phyloP scores from a whole-genome alignment of 352 stramenopile genomes.

The Pythium rhizo-oryzae region DNA sequence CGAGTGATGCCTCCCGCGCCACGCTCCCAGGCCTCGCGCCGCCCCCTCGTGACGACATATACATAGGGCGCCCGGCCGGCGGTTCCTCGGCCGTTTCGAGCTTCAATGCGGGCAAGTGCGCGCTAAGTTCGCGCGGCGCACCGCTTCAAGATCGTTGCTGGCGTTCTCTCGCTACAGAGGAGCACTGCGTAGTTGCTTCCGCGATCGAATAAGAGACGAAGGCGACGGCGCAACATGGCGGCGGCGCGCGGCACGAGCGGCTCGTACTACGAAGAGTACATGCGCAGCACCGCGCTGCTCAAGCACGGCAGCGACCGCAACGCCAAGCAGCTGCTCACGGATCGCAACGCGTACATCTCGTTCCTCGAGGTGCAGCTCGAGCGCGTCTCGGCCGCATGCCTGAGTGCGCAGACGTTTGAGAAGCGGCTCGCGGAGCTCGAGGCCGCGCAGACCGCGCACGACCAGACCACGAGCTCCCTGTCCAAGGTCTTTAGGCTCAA shows the following conservation, averaged over 20 bases:
- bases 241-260: conserved; percentile 32
- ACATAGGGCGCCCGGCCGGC: no score
- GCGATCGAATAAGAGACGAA: no score
- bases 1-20: no score
- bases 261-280: conserved; percentile 86
- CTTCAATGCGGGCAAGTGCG: conserved; percentile 14
- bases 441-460: conserved; percentile 38
- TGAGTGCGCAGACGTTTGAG: conserved; percentile 74
- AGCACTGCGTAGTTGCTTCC: no score
- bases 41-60: no score
- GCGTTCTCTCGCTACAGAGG: no score
- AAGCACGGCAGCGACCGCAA: conserved; percentile 60
- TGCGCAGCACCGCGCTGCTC: conserved; percentile 71
- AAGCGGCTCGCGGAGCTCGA: conserved; percentile 60
- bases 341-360: conserved; percentile 85
- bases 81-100: not conserved
- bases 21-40: not conserved
- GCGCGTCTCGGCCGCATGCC: conserved; percentile 81
- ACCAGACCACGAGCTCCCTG: conserved; percentile 66
- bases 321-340: conserved; percentile 78
- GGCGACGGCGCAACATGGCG: conserved; percentile 2
- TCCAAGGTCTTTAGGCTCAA: conserved; percentile 72
- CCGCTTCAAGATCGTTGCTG: no score
- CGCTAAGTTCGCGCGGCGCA: not conserved
- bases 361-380: conserved; percentile 90